Evolutionary conservation across 2,329 filamentous ascomycete genomes (phyloP).

Genomic region (Dactylellina haptotyla): DNA sequence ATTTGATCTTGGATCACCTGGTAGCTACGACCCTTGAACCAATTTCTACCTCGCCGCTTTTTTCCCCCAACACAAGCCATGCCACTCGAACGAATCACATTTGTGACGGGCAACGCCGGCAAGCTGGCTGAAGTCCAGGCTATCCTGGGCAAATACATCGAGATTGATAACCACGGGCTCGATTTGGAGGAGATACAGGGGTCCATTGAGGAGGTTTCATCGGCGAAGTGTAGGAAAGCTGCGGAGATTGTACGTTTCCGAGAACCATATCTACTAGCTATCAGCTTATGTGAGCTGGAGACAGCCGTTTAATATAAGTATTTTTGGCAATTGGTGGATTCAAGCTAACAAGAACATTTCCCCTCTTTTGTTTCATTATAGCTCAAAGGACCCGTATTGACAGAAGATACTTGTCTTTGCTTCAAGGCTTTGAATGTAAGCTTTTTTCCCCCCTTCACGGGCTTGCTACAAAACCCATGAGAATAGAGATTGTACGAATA

Average conservation of each 20-base stretch:
- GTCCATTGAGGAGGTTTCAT: slow-evolving; percentile 87
- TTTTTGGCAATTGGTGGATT: slow-evolving; percentile 17
- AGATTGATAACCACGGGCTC: slow-evolving; percentile 77
- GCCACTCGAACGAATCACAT: slow-evolving; percentile 74
- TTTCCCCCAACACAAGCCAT: slow-evolving; percentile 60
- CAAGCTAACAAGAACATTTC: too few species aligned
- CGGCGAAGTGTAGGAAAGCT: slow-evolving; percentile 84
- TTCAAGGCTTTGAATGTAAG: slow-evolving; percentile 79
- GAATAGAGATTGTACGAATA: too few species aligned
- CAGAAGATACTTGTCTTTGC: slow-evolving; percentile 94
- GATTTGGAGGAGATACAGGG: slow-evolving; percentile 93
- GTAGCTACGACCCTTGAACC: slow-evolving; percentile 7
- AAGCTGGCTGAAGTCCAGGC: slow-evolving; percentile 90
- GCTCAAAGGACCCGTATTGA: slow-evolving; percentile 86
- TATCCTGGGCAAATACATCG: slow-evolving; percentile 79
- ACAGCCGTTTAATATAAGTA: background rate
- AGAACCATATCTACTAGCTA: background rate
- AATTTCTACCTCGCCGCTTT: too few species aligned
- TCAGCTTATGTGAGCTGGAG: background rate
- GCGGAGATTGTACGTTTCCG: slow-evolving; percentile 73
- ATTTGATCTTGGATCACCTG: background rate
- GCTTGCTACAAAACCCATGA: too few species aligned
- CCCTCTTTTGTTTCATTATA: slow-evolving; percentile 60
- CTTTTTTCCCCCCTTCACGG: background rate
- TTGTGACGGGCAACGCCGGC: slow-evolving; percentile 96